Conservation (phyloP, 2,329 filamentous ascomycete species). For the Penicillium sp. region DNA sequence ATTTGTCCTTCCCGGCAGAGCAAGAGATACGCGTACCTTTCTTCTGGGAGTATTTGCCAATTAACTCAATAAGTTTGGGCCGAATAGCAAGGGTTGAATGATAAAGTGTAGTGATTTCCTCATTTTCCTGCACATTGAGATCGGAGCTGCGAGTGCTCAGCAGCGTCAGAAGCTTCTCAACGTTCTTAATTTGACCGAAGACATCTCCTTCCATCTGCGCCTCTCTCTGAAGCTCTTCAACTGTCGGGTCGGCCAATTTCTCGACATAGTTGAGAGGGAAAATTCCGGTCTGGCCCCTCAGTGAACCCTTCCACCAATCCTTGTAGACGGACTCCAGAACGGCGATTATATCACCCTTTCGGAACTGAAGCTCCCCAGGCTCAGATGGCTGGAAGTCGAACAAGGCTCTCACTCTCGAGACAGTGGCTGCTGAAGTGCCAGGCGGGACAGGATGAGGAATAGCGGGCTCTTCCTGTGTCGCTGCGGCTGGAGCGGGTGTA, state of each 20-base stretch:
- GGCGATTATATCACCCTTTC: constrained; percentile 95
- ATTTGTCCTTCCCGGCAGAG: neutral
- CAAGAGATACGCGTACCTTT: constrained; percentile 68
- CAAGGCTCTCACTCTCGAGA: constrained; percentile 88
- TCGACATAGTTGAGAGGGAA: constrained; percentile 99
- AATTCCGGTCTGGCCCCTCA: constrained; percentile 93
- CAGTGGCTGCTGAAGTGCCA: constrained; percentile 92
- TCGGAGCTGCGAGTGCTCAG: constrained; percentile 84
- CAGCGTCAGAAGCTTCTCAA: constrained; percentile 82
- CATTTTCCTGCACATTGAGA: constrained; percentile 85
- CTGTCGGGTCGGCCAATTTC: constrained; percentile 91
- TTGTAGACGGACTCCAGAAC: constrained; percentile 98
- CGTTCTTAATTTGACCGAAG: constrained; percentile 76
- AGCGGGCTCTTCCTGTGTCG: constrained; percentile 42
- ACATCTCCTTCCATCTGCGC: constrained; percentile 91
- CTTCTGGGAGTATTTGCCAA: constrained; percentile 99
- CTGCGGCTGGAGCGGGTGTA: constrained; percentile 35
- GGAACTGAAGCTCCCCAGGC: constrained; percentile 91
- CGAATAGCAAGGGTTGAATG: constrained; percentile 93
- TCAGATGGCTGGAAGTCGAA: constrained; percentile 96
- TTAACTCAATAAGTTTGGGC: constrained; percentile 95
- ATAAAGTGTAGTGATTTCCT: constrained; percentile 90
- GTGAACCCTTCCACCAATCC: constrained; percentile 98
- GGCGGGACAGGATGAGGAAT: constrained; percentile 66
- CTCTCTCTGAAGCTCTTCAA: constrained; percentile 91